phyloP scores from a whole-genome alignment of 1,139 yeast species.

The Dujonia santamariae region DNA sequence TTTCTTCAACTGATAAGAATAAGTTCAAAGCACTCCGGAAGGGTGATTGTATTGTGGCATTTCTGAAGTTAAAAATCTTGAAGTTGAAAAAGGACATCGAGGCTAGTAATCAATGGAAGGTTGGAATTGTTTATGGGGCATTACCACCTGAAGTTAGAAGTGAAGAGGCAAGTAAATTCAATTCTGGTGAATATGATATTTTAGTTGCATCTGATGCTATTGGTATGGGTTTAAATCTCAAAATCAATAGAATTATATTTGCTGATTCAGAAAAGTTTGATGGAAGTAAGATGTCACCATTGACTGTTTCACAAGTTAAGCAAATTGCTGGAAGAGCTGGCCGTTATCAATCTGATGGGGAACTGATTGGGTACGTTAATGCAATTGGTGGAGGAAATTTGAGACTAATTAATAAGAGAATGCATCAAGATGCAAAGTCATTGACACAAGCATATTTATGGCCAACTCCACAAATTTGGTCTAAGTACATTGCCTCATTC shows the following conservation, averaged over 20 bases:
- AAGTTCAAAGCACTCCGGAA: constrained; percentile 28
- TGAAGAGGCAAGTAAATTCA: constrained; percentile 77
- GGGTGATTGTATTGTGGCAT: constrained; percentile 91
- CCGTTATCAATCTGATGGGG: constrained; percentile 48
- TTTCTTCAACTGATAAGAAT: constrained; percentile 14
- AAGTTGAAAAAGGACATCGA: constrained; percentile 67
- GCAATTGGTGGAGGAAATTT: constrained; percentile 48
- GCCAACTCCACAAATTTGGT: constrained; percentile 70
- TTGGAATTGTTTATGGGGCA: constrained; percentile 93
- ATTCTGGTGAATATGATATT: constrained; percentile 69
- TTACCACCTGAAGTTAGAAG: constrained; percentile 94
- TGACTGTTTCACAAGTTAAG: constrained; percentile 67
- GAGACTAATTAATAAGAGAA: constrained; percentile 36
- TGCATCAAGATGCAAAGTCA: constrained; percentile 43
- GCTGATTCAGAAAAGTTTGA: constrained; percentile 66
- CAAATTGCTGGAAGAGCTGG: constrained; percentile 99
- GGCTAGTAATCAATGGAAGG: constrained; percentile 44
- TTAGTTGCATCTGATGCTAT: constrained; percentile 95
- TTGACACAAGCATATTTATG: constrained; percentile 59
- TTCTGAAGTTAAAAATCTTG: constrained; percentile 70
- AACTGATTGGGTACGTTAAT: constrained; percentile 59
- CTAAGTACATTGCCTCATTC: constrained; percentile 52
- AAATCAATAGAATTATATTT: constrained; percentile 77
- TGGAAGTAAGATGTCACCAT: constrained; percentile 48
- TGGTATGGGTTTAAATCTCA: constrained; percentile 94